These are phyloP conservation scores for Epichloe bromicola DNA, from an alignment of 2,329 filamentous ascomycete species.

Conservation along the genomic window DNA sequence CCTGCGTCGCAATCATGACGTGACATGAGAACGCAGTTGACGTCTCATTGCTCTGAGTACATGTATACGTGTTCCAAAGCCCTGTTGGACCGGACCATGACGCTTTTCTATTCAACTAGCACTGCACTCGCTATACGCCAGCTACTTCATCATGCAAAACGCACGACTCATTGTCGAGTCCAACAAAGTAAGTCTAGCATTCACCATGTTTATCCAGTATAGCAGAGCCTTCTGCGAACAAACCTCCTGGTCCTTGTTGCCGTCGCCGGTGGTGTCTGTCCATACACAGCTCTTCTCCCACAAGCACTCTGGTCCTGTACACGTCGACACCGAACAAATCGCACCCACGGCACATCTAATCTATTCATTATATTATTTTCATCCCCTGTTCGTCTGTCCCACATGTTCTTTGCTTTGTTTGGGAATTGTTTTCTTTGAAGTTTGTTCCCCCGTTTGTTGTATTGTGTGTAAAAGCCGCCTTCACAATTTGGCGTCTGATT, in stretches of 20 bases:
- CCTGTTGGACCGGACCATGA: neutral
- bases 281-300: neutral
- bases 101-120: neutral
- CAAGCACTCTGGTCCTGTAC: neutral
- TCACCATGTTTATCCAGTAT: too few species aligned
- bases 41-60: too few species aligned
- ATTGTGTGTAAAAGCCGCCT: neutral
- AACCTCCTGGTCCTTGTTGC: neutral
- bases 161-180: neutral
- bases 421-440: too few species aligned
- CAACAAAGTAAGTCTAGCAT: neutral
- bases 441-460: neutral
- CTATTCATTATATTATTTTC: too few species aligned
- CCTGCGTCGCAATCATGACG: too few species aligned
- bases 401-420: too few species aligned
- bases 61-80: too few species aligned
- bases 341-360: too few species aligned
- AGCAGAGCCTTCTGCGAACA: neutral
- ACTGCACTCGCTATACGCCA: neutral
- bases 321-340: too few species aligned
- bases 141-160: neutral
- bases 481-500: constrained; percentile 68
- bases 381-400: too few species aligned
- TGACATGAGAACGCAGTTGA: too few species aligned
- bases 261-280: neutral